These are phyloP conservation scores for Backusella westeae DNA, from an alignment of 192 early-diverging fungal genomes.

Conservation along the genomic window DNA sequence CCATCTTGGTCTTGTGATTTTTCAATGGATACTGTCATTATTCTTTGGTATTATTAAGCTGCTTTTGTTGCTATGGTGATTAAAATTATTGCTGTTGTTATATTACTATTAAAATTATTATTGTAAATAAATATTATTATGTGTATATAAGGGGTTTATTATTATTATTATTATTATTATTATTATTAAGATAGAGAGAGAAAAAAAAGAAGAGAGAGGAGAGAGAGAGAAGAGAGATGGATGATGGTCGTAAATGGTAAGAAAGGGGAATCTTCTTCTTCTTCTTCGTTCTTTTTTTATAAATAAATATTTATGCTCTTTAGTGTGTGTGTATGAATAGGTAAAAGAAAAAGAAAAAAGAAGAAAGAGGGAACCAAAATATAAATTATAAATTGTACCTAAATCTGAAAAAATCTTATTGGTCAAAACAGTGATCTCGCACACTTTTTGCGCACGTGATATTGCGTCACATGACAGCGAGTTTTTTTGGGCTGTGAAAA, in stretches of 20 bases:
- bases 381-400: neutral
- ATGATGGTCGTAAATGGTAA: neutral
- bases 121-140: constrained; percentile 2
- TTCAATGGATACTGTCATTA: constrained; percentile 14
- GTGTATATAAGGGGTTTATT: neutral
- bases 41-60: neutral
- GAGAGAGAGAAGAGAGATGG: constrained; percentile 7
- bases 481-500: neutral
- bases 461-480: neutral
- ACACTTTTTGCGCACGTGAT: neutral
- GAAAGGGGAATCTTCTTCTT: neutral
- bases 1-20: constrained; percentile 16
- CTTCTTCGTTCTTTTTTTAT: neutral
- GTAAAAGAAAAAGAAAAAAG: neutral
- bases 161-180: neutral
- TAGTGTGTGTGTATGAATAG: neutral
- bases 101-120: constrained; percentile 8
- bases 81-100: neutral
- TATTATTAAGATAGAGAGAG: constrained; percentile 11
- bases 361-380: neutral
- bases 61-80: neutral
- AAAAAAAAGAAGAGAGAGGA: constrained; percentile 11
- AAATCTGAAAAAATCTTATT: neutral
- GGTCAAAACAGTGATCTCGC: neutral
- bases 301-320: neutral